A percentile compares a stretch with the other conserved stretches of the same genome.
These are phyloP conservation scores for Zygnema circumcarinatum DNA, from an alignment of 139 green algal species.

Conservation along the genomic window DNA sequence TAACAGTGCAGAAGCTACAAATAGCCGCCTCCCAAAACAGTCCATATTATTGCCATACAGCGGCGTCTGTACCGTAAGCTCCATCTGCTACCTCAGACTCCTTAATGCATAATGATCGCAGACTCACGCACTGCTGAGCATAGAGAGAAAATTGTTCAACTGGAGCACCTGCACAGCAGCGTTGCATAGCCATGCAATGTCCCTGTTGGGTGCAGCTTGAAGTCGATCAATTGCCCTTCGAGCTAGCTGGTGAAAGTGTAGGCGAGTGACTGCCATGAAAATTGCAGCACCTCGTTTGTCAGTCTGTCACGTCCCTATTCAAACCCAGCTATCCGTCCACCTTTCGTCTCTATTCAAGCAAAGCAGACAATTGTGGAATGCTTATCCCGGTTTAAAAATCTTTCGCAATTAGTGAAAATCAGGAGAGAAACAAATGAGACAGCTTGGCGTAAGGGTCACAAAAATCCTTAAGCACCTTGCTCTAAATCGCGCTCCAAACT, in stretches of 20 bases:
- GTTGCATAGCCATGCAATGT: constrained; percentile 19
- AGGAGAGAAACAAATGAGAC: too few relatives aligned
- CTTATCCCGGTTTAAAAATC: too few relatives aligned
- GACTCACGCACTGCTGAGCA: too few relatives aligned
- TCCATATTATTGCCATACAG: too few relatives aligned
- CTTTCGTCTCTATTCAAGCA: neutral
- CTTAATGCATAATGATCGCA: too few relatives aligned
- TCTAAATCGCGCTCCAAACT: constrained; percentile 35
- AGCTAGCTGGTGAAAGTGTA: constrained; percentile 44
- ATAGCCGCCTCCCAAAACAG: too few relatives aligned
- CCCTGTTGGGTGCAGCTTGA: constrained; percentile 9
- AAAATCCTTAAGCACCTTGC: constrained; percentile 21
- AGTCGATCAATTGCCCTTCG: constrained; percentile 42
- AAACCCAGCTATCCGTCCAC: neutral
- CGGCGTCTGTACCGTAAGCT: too few relatives aligned
- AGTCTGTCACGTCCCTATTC: neutral
- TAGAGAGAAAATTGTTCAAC: too few relatives aligned
- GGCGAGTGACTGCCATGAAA: neutral
- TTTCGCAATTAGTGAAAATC: too few relatives aligned
- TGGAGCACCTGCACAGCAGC: constrained; percentile 33
- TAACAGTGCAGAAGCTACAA: too few relatives aligned
- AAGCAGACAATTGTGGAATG: neutral
- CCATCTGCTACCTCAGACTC: too few relatives aligned
- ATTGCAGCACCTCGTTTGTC: neutral
- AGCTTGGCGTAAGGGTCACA: too few relatives aligned